Conservation (phyloP, 192 early-diverging fungal species). For the Chytriomyces sp. region DNA sequence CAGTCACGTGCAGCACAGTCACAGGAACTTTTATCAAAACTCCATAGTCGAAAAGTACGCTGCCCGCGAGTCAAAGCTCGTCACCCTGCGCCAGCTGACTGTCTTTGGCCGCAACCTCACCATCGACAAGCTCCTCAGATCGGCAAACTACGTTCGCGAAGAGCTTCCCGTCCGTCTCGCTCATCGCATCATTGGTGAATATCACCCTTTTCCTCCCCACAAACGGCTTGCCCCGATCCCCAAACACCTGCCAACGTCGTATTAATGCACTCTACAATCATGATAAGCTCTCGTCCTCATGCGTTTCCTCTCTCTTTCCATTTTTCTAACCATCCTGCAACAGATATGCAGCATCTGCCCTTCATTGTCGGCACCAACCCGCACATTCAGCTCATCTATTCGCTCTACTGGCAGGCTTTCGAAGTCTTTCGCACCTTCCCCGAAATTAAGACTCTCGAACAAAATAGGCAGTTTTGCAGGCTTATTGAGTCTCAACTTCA, state of each 20-base stretch:
- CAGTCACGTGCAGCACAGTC: too few species aligned
- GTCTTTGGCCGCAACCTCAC: conserved; percentile 88
- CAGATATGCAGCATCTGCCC: conserved; percentile 83
- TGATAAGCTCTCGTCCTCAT: background rate
- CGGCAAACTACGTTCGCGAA: conserved; percentile 85
- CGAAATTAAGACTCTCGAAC: conserved; percentile 73
- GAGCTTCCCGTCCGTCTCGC: conserved; percentile 90
- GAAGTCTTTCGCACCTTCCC: conserved; percentile 74
- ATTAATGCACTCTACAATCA: conserved; percentile 1
- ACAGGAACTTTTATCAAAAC: conserved; percentile 81
- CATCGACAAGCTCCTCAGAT: conserved; percentile 77
- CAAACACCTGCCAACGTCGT: background rate
- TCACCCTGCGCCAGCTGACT: conserved; percentile 88
- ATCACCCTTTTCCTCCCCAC: background rate
- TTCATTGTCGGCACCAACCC: conserved; percentile 94
- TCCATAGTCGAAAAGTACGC: conserved; percentile 85
- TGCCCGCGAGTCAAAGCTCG: conserved; percentile 70
- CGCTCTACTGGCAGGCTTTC: conserved; percentile 94
- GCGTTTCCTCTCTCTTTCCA: conserved; percentile 19
- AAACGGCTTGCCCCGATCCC: too few species aligned
- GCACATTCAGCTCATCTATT: conserved; percentile 80
- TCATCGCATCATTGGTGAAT: conserved; percentile 77
- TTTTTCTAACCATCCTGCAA: too few species aligned
- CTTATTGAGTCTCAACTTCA: conserved; percentile 72
- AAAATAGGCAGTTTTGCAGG: conserved; percentile 82